Conservation (phyloP, 345 rosid species). For the Arabidopsis arenosa region DNA sequence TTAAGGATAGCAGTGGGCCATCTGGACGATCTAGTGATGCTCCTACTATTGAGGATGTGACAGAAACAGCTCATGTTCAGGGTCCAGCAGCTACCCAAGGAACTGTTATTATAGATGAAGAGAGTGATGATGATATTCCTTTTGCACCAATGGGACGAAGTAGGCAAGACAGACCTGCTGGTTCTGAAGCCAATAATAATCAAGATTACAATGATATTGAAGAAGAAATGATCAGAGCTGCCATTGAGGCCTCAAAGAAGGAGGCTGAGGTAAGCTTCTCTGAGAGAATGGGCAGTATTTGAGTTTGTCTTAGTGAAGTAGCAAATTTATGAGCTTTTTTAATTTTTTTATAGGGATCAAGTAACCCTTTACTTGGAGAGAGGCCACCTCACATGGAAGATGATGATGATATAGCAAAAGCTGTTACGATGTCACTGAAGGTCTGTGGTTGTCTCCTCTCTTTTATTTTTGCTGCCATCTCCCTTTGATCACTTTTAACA, state of each 20-base stretch:
- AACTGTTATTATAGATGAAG: conserved; percentile 66
- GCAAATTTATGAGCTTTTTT: conserved; percentile 16
- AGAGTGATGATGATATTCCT: conserved; percentile 61
- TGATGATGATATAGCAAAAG: conserved; percentile 70
- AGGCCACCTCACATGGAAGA: conserved; percentile 55
- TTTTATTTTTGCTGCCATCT: not conserved
- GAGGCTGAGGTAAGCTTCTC: conserved; percentile 63
- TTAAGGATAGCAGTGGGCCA: conserved; percentile 62
- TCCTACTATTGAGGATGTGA: conserved; percentile 77
- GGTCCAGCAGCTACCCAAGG: conserved; percentile 60
- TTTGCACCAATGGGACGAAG: conserved; percentile 46
- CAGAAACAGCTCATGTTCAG: conserved; percentile 58
- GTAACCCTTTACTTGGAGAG: conserved; percentile 50
- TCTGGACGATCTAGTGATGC: conserved; percentile 60
- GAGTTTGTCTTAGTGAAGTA: conserved; percentile 14
- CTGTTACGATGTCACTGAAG: conserved; percentile 73
- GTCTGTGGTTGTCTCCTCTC: conserved; percentile 45
- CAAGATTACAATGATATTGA: conserved; percentile 84
- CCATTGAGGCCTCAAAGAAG: conserved; percentile 93
- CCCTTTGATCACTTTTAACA: conserved; percentile 32
- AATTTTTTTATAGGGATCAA: conserved; percentile 50
- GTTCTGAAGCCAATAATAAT: conserved; percentile 53
- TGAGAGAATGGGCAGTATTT: conserved; percentile 3
- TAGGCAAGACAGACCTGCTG: conserved; percentile 48
- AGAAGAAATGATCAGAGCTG: conserved; percentile 98